Evolutionary conservation across 75 land plant genomes (phyloP).

Genomic region (Larix kaempferi): DNA sequence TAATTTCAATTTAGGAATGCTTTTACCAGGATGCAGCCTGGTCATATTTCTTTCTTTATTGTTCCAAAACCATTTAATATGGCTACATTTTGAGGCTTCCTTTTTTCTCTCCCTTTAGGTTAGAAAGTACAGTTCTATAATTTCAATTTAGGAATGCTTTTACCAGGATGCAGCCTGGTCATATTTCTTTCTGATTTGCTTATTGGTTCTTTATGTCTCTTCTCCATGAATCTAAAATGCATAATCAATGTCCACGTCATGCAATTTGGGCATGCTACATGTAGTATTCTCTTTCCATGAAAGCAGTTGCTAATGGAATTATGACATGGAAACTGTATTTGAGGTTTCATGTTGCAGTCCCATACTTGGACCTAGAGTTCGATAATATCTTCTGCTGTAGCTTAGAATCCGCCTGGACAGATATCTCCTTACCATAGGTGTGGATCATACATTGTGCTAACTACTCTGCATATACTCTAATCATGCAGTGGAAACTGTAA

Average conservation of each 20-base stretch:
- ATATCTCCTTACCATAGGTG: no score
- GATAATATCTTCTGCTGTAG: no score
- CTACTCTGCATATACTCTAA: no score
- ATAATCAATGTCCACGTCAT: background rate
- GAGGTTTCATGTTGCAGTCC: background rate
- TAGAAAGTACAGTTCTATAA: background rate
- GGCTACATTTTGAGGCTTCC: background rate
- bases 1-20: background rate
- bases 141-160: background rate
- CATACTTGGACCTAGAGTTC: no score
- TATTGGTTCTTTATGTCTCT: background rate
- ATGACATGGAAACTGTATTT: background rate
- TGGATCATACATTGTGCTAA: no score
- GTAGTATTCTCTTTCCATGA: background rate
- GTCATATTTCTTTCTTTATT: no score
- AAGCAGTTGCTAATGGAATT: background rate
- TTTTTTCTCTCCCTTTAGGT: background rate
- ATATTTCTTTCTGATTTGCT: no score
- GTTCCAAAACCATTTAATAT: background rate
- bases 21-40: no score
- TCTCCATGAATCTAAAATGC: background rate
- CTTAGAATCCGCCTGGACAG: no score
- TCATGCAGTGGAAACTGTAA: no score
- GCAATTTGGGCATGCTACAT: background rate
- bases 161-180: background rate